These are phyloP conservation scores for Nakaseomyces uthaithaninus DNA, from an alignment of 1,139 yeast genomes.

Conservation along the genomic window DNA sequence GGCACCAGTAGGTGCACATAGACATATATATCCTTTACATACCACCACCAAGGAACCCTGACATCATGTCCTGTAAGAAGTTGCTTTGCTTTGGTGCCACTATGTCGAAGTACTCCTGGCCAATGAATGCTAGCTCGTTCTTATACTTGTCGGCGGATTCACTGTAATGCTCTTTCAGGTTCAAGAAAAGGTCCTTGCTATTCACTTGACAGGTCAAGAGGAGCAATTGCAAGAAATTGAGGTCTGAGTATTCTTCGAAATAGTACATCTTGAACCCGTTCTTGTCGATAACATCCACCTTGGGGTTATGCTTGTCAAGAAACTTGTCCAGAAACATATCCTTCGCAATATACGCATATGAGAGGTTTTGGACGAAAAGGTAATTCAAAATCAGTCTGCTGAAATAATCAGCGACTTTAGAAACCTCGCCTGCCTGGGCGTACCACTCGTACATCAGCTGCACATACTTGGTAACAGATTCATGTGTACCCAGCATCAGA, in stretches of 20 bases:
- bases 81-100: constrained; percentile 51
- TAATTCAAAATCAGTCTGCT: constrained; percentile 65
- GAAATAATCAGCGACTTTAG: constrained; percentile 45
- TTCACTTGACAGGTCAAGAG: constrained; percentile 53
- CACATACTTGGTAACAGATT: constrained; percentile 47
- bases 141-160: constrained; percentile 32
- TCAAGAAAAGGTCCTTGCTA: constrained; percentile 42
- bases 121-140: constrained; percentile 45
- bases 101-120: constrained; percentile 50
- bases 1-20: not conserved
- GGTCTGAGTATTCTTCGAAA: constrained; percentile 34
- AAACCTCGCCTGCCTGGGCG: constrained; percentile 22
- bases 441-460: constrained; percentile 55
- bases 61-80: constrained; percentile 78
- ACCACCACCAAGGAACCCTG: constrained; percentile 52
- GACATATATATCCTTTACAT: constrained; percentile 5
- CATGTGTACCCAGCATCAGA: constrained; percentile 59
- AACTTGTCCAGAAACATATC: constrained; percentile 34
- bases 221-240: constrained; percentile 66
- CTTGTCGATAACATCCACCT: constrained; percentile 19
- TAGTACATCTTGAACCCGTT: constrained; percentile 25
- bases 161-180: constrained; percentile 47
- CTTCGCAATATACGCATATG: constrained; percentile 44
- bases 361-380: constrained; percentile 53
- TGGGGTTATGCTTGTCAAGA: constrained; percentile 23